Evolutionary conservation across 306 rosid species (phyloP).

Genomic region (Cucurbita moschata): DNA sequence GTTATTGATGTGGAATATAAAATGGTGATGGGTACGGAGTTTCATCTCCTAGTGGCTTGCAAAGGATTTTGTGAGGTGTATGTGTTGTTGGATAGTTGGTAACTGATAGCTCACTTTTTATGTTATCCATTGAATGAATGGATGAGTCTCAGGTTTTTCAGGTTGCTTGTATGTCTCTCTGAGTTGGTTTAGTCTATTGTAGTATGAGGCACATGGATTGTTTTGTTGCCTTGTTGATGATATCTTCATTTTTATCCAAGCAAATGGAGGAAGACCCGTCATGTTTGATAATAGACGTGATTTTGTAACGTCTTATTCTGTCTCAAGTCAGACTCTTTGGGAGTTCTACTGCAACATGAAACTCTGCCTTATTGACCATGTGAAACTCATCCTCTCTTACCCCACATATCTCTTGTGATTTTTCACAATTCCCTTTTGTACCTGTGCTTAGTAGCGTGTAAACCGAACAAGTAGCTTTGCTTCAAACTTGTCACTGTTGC

Average conservation of each 20-base stretch:
- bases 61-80: background rate
- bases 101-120: background rate
- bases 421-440: background rate
- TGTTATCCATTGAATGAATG: background rate
- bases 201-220: background rate
- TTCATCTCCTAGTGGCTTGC: background rate
- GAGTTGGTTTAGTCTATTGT: background rate
- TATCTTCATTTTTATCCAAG: background rate
- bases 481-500: background rate
- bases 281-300: background rate
- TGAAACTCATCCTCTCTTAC: background rate
- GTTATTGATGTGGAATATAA: background rate
- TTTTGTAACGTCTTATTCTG: background rate
- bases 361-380: background rate
- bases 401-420: background rate
- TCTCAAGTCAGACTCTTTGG: background rate
- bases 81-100: background rate
- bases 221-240: background rate
- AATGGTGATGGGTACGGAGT: background rate
- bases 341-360: background rate
- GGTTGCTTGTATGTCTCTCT: background rate
- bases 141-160: background rate
- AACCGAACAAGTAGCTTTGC: background rate
- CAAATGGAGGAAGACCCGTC: background rate
- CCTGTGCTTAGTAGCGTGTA: background rate